Percentiles rank a stretch among this genome's conserved stretches.
phyloP scores from a whole-genome alignment of 305 asterid genomes.

The Fraxinus floribunda region DNA sequence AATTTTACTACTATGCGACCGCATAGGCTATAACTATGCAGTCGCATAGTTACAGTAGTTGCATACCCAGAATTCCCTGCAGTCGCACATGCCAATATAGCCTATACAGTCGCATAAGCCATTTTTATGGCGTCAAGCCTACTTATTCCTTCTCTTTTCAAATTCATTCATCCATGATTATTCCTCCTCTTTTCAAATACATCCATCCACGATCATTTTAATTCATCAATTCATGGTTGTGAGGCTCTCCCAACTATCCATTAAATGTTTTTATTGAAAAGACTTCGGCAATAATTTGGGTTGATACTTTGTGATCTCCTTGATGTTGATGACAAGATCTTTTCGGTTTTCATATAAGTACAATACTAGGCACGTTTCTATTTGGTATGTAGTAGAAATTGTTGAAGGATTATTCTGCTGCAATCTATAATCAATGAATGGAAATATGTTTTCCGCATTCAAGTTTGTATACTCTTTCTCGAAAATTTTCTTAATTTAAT shows the following conservation, averaged over 20 bases:
- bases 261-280: neutral
- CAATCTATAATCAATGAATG: neutral
- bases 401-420: neutral
- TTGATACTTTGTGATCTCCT: constrained; percentile 14
- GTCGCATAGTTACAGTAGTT: too few species aligned
- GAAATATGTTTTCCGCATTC: neutral
- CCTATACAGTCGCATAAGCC: too few species aligned
- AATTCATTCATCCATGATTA: too few species aligned
- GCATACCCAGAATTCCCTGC: too few species aligned
- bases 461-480: neutral
- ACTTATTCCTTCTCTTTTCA: too few species aligned
- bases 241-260: constrained; percentile 16
- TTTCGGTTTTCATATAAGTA: neutral
- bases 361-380: neutral
- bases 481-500: neutral
- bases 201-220: too few species aligned
- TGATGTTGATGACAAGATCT: constrained; percentile 36
- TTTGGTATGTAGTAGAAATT: neutral
- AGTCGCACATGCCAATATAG: too few species aligned
- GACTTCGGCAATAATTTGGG: constrained; percentile 10
- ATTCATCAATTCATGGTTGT: constrained; percentile 60
- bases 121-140: too few species aligned
- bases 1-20: too few species aligned
- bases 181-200: too few species aligned
- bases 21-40: too few species aligned